Evolutionary conservation across 2,329 filamentous ascomycete genomes (phyloP).

Genomic region (Plenodomus biglobosus): DNA sequence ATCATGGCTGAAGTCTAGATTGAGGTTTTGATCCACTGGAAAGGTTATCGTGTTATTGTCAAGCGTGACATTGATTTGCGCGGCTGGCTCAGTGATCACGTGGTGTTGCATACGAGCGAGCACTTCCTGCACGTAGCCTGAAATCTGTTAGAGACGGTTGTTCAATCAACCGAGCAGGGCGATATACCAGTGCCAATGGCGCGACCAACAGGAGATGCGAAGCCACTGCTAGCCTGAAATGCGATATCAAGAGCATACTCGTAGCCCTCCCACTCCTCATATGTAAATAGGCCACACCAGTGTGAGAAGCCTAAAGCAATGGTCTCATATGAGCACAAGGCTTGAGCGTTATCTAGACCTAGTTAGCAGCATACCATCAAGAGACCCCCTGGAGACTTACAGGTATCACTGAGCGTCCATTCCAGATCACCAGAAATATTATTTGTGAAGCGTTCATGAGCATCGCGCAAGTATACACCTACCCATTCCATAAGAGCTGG

Average conservation of each 20-base stretch:
- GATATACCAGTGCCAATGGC: conserved; percentile 70
- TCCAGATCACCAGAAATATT: conserved; percentile 49
- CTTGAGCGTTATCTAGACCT: conserved; percentile 63
- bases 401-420: conserved; percentile 41
- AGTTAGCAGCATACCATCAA: background rate
- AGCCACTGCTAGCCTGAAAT: conserved; percentile 64
- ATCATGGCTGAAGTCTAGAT: conserved; percentile 79
- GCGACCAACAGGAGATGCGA: conserved; percentile 66
- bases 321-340: conserved; percentile 75
- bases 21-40: conserved; percentile 70
- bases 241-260: conserved; percentile 69
- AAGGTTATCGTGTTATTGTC: conserved; percentile 70
- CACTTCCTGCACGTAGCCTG: conserved; percentile 65
- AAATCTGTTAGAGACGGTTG: conserved; percentile 1
- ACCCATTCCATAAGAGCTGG: conserved; percentile 63
- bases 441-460: conserved; percentile 60
- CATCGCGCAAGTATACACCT: conserved; percentile 64
- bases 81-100: conserved; percentile 47
- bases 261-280: conserved; percentile 71
- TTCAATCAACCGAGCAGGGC: conserved; percentile 1
- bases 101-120: conserved; percentile 70
- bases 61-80: conserved; percentile 65
- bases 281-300: conserved; percentile 75
- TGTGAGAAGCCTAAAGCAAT: conserved; percentile 73
- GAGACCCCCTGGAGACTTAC: conserved; percentile 10